phyloP scores from a whole-genome alignment of 2,329 filamentous ascomycete genomes.

The Neofusicoccum laricinum region DNA sequence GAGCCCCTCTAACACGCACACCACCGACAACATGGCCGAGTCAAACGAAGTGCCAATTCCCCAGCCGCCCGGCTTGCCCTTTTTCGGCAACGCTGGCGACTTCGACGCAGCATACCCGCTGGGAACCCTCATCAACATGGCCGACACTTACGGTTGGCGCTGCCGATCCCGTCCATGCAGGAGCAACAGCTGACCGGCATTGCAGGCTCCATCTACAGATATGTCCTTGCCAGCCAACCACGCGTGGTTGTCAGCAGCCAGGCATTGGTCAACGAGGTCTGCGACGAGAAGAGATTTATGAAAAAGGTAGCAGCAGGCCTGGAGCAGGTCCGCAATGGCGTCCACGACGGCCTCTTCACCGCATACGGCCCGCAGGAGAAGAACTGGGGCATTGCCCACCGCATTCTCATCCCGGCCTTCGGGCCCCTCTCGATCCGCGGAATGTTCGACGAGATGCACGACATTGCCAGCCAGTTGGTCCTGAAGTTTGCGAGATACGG shows the following conservation, averaged over 20 bases:
- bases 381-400: slow-evolving; percentile 56
- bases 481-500: slow-evolving; percentile 65
- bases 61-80: slow-evolving; percentile 60
- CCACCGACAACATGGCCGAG: slow-evolving; percentile 1
- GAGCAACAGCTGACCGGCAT: neutral
- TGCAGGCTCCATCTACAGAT: slow-evolving; percentile 33
- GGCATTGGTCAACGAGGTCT: slow-evolving; percentile 39
- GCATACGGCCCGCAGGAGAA: slow-evolving; percentile 36
- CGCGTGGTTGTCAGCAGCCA: slow-evolving; percentile 32
- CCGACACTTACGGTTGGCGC: slow-evolving; percentile 61
- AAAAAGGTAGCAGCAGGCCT: slow-evolving; percentile 31
- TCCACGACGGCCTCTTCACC: slow-evolving; percentile 42
- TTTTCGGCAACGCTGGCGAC: slow-evolving; percentile 65
- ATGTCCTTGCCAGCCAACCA: slow-evolving; percentile 26
- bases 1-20: neutral
- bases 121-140: slow-evolving; percentile 54
- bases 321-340: slow-evolving; percentile 34
- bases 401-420: slow-evolving; percentile 66
- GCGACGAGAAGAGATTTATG: slow-evolving; percentile 35
- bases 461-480: slow-evolving; percentile 63
- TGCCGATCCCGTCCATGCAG: neutral
- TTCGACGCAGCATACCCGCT: slow-evolving; percentile 59
- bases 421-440: slow-evolving; percentile 64
- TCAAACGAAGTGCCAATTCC: slow-evolving; percentile 51
- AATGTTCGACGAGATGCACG: slow-evolving; percentile 61